Base-by-base conservation (phyloP, 805 yeast genomes). In the Nakazawaea ishiwadae region DNA sequence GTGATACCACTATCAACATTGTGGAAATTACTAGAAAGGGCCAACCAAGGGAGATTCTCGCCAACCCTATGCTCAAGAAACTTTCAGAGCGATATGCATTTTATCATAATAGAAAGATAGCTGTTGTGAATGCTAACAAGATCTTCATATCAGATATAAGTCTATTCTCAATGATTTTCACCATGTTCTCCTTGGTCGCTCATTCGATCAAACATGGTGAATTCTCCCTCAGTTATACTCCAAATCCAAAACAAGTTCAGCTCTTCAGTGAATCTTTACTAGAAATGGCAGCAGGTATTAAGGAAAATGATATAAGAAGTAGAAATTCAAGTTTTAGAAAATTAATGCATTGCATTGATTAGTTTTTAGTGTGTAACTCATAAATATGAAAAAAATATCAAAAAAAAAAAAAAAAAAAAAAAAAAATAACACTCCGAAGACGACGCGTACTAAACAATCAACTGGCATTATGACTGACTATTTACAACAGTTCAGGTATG, bases 71-170 rank as follows among this genome's bases (percentile, higher is more conserved):
- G 24, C 24, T 35, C 23, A 35, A 31, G 14, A 24, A 36, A 15
- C 36, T 41, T 20, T 40, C 36, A 9, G 30, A 30, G 19, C 30
- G 12, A 5, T 41, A 41, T 27, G 18, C 44, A 7, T 41, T 41
- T 18, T 14, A 29, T 5, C 20, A 35, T 16, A 35, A 31, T 16
- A 41, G 44, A 26, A 35, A 26, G 15, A 35, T 41, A n/a, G 19
- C 24, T 9, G 5, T n/a, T 10, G 36, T 38, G 8, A 31, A 38
- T 15, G 26, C 42, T 4, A 17, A 14, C 23, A 31, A 38, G 26
- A 5, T 38, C 3, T 15, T 23, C 12, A 4, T 32, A 8, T 27
- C 30, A 14, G 27, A 26, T 6, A 5, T 17, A 9, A 30, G 11
- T n/a, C 14, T 38, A 14, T 26, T 17, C n/a, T 15, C 34, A 19